A percentile compares a stretch with the other conserved stretches of the same genome.
These are phyloP conservation scores for Schoenoplectus triqueter DNA, from an alignment of 202 grass and related monocot genomes.

Conservation along the genomic window DNA sequence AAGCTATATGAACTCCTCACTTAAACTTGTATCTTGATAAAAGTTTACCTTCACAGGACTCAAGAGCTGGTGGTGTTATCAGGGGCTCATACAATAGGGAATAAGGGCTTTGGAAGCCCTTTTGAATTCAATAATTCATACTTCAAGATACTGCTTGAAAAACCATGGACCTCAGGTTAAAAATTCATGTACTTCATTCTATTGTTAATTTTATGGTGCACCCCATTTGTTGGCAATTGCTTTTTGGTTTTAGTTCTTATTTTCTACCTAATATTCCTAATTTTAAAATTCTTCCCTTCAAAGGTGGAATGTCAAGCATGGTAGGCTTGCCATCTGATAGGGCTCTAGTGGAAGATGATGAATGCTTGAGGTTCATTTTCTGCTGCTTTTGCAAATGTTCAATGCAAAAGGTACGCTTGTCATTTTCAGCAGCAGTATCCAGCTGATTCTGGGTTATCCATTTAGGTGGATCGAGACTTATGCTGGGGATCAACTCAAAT, in stretches of 20 bases:
- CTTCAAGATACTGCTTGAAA: slow-evolving; percentile 83
- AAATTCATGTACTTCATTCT: not conserved
- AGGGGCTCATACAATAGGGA: slow-evolving; percentile 88
- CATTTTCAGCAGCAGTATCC: not conserved
- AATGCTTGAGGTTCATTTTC: slow-evolving; percentile 71
- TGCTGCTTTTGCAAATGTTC: not conserved
- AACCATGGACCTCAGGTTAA: slow-evolving; percentile 68
- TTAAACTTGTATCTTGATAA: not conserved
- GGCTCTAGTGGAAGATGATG: slow-evolving; percentile 67
- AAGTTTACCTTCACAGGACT: slow-evolving; percentile 45
- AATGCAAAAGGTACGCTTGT: not conserved
- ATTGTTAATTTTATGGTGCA: not conserved
- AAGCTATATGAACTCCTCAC: not conserved
- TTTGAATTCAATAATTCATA: slow-evolving; percentile 73
- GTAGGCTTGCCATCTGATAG: slow-evolving; percentile 76
- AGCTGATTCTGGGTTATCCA: not conserved
- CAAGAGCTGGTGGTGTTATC: slow-evolving; percentile 79
- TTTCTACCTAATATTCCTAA: not conserved
- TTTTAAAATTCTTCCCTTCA: slow-evolving; percentile 24
- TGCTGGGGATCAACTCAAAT: slow-evolving; percentile 68
- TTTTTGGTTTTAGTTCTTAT: slow-evolving; percentile 11
- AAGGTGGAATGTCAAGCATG: slow-evolving; percentile 85
- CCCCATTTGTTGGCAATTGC: not conserved
- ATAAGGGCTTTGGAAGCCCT: slow-evolving; percentile 84
- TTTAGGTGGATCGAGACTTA: slow-evolving; percentile 80